Evolutionary conservation across 2,329 filamentous ascomycete genomes (phyloP), one percentile per base, ranked within the genome.

Genomic region (Aspergillus sp.): DNA sequence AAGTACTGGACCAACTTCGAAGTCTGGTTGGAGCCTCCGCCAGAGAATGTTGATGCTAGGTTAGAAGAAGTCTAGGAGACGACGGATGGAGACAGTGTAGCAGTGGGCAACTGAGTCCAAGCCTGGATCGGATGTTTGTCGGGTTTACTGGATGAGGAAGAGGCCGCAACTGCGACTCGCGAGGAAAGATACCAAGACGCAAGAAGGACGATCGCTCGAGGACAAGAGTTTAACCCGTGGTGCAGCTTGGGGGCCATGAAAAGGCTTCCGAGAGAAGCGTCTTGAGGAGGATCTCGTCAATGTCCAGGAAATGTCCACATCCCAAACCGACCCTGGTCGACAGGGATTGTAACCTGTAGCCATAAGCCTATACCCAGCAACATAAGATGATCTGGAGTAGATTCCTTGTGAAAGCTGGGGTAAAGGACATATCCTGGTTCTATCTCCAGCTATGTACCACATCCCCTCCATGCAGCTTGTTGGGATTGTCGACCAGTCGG

Each of bases 321-420:
- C 7, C 15, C 15, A 13, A 38, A 38, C 31, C 54, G 48, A 23
- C 43, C 54, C 45, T 47, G 45, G 45, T 28, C 30, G 54, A 48
- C 45, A 28, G 34, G 43, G 28, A 22, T 34, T 56, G 15, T 48
- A 15, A 41, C 34, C 11, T 56, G 7, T 48, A 28, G 25, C 6
- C 6, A 28, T 7, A 28, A 2, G 25, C 25, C 25, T 19, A 56
- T 28, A 56, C 30, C 22, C 45, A 49, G 28, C 34, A 30, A 34
- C 9, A 34, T 15, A 28, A 45, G 45, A 19, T 28, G 11, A 19
- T 9, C 13, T 31, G 23, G 38, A 25, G 25, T 22, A 7, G 41
- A 54, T 48, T 28, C 28, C 54, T 49, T 49, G 54, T 56, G 45
- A 56, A 56, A 49, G 53, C 53, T 55, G 53, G 53, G 53, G 53